Percentiles rank a stretch among this genome's conserved stretches.
Evolutionary conservation across 2,329 filamentous ascomycete genomes (phyloP).

Genomic region (Blastomyces gilchristii): DNA sequence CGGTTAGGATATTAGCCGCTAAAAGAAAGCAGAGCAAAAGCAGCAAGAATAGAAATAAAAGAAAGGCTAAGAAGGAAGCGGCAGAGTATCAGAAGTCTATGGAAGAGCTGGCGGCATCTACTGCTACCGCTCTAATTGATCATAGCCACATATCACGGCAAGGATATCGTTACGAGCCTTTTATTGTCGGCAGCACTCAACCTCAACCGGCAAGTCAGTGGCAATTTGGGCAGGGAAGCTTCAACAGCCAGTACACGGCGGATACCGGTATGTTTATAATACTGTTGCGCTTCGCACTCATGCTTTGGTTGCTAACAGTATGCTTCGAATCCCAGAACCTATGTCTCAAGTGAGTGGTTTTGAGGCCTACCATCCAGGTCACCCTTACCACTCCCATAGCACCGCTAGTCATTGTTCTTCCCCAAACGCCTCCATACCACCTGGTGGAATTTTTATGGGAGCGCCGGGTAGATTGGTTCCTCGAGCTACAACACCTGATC

Average conservation of each 20-base stretch:
- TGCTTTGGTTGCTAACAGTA: neutral
- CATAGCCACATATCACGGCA: neutral
- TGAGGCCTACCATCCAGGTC: neutral
- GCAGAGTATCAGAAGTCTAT: neutral
- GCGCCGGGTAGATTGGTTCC: neutral
- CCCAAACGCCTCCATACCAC: neutral
- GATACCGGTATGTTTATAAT: neutral
- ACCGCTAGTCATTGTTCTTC: neutral
- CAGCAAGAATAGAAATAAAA: conserved; percentile 1
- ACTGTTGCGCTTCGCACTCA: too few species aligned
- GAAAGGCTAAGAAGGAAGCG: neutral
- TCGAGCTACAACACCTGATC: neutral
- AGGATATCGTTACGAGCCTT: neutral
- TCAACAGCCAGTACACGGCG: neutral
- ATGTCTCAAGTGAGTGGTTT: neutral
- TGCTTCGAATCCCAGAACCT: neutral
- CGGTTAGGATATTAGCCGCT: neutral
- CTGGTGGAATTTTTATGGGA: neutral
- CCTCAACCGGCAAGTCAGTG: neutral
- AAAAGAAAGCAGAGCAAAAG: neutral
- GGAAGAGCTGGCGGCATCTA: neutral
- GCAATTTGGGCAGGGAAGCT: neutral
- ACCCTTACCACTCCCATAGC: neutral
- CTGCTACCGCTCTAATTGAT: neutral
- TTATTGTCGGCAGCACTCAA: neutral